Evolutionary conservation across 1,139 yeast species (phyloP).

Genomic region (Kodamaea alishanica): DNA sequence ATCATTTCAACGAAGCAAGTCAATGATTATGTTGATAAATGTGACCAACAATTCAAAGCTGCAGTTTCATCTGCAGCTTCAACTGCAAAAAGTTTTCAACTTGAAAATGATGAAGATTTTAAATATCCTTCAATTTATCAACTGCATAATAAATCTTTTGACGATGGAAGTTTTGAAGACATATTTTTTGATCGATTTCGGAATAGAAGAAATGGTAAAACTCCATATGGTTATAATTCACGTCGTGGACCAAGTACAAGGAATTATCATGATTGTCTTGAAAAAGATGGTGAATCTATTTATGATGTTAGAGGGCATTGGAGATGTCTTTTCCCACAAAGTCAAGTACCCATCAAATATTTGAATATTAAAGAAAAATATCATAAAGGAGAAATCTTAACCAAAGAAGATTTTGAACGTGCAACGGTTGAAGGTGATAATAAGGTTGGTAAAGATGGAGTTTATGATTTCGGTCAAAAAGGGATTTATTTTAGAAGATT

Average conservation of each 20-base stretch:
- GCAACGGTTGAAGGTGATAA: constrained; percentile 17
- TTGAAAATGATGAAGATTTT: no score
- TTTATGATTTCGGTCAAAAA: constrained; percentile 36
- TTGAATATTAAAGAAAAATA: constrained; percentile 28
- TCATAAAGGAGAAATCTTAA: constrained; percentile 32
- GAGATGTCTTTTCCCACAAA: constrained; percentile 79
- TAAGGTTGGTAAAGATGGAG: constrained; percentile 14
- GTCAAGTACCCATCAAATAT: constrained; percentile 36
- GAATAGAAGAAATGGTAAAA: constrained; percentile 13
- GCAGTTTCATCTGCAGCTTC: no score
- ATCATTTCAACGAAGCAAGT: no score
- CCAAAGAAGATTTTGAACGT: constrained; percentile 47
- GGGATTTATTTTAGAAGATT: constrained; percentile 55
- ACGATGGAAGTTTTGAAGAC: no score
- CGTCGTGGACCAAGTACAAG: constrained; percentile 60
- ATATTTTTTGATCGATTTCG: no score
- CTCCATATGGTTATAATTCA: constrained; percentile 51
- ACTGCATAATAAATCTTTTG: no score
- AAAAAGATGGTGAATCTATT: constrained; percentile 60
- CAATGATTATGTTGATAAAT: no score
- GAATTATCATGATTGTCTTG: constrained; percentile 60
- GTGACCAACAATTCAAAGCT: no score
- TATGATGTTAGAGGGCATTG: constrained; percentile 84
- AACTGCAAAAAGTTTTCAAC: no score
- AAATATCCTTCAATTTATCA: no score